These are phyloP conservation scores for Phytophthora idaei DNA, from an alignment of 352 stramenopile species.

Conservation along the genomic window DNA sequence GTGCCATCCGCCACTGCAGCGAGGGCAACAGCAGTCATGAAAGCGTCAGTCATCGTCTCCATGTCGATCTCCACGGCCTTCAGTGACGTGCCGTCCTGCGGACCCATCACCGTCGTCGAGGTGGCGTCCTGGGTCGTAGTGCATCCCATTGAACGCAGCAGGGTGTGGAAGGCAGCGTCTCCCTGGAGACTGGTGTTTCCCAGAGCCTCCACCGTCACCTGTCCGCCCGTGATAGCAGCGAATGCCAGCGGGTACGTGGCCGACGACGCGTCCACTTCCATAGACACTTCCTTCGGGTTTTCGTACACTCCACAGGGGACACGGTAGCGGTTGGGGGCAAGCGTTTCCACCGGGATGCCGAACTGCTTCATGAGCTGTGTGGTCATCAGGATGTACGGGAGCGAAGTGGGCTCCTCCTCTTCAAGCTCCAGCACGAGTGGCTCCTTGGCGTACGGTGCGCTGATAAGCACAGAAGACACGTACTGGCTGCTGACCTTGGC, in stretches of 20 bases:
- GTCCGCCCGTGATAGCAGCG: conserved; percentile 95
- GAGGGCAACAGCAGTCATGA: conserved; percentile 97
- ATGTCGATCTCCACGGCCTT: conserved; percentile 95
- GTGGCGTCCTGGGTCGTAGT: conserved; percentile 60
- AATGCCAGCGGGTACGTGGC: conserved; percentile 97
- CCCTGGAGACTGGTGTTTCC: conserved; percentile 94
- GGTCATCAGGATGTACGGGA: conserved; percentile 95
- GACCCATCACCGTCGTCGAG: conserved; percentile 78
- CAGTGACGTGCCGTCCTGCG: conserved; percentile 72
- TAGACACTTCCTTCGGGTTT: conserved; percentile 68
- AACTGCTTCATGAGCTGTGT: conserved; percentile 98
- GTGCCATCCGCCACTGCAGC: conserved; percentile 95
- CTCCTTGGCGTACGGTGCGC: conserved; percentile 85
- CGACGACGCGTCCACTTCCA: conserved; percentile 97
- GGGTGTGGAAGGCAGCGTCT: conserved; percentile 94
- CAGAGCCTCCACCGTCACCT: conserved; percentile 94
- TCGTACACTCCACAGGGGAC: conserved; percentile 76
- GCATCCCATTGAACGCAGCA: conserved; percentile 83
- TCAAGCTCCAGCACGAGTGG: conserved; percentile 90
- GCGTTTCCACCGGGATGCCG: conserved; percentile 93
- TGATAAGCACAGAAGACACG: conserved; percentile 97
- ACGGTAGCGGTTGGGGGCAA: conserved; percentile 76
- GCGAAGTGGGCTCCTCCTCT: conserved; percentile 96
- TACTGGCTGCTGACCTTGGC: conserved; percentile 96
- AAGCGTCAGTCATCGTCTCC: conserved; percentile 97